phyloP scores from a whole-genome alignment of 2,329 filamentous ascomycete species.

The Epichloe aotearoae region DNA sequence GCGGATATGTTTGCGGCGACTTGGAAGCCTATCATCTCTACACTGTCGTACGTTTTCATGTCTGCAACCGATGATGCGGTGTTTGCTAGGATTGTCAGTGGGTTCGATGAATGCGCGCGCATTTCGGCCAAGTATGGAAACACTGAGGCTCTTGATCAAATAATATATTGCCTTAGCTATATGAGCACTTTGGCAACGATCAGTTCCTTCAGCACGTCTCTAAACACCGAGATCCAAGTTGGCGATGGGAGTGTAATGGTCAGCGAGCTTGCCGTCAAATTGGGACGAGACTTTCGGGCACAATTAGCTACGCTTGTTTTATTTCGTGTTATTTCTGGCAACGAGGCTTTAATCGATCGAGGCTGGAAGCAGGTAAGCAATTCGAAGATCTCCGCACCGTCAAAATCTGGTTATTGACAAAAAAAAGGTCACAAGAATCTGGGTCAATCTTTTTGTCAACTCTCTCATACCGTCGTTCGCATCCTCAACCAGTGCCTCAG shows the following conservation, averaged over 20 bases:
- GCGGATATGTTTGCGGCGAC: slow-evolving; percentile 95
- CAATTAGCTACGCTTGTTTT: slow-evolving; percentile 91
- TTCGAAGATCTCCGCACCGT: background rate
- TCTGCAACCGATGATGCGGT: slow-evolving; percentile 94
- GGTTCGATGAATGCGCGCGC: slow-evolving; percentile 90
- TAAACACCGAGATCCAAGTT: slow-evolving; percentile 93
- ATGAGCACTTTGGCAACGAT: slow-evolving; percentile 81
- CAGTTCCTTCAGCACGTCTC: slow-evolving; percentile 61
- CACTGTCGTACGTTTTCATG: slow-evolving; percentile 96
- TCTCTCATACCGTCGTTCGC: slow-evolving; percentile 80
- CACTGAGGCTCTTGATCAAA: slow-evolving; percentile 80
- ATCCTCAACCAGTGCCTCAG: slow-evolving; percentile 42
- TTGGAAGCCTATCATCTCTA: slow-evolving; percentile 90
- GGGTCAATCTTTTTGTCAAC: slow-evolving; percentile 92
- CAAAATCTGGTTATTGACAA: slow-evolving; percentile 10
- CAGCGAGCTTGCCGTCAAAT: slow-evolving; percentile 90
- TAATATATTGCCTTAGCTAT: slow-evolving; percentile 76
- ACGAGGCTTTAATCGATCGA: slow-evolving; percentile 60
- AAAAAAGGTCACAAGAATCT: slow-evolving; percentile 68
- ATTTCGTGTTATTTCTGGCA: slow-evolving; percentile 80
- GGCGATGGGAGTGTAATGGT: slow-evolving; percentile 95
- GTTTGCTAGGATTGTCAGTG: slow-evolving; percentile 82
- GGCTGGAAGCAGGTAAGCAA: slow-evolving; percentile 68
- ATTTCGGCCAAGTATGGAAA: slow-evolving; percentile 78
- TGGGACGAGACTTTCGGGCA: slow-evolving; percentile 85